Percentiles rank a stretch among this genome's conserved stretches.
Conservation (phyloP, 768 basidiomycete genomes). For the Tylopilus felleus region DNA sequence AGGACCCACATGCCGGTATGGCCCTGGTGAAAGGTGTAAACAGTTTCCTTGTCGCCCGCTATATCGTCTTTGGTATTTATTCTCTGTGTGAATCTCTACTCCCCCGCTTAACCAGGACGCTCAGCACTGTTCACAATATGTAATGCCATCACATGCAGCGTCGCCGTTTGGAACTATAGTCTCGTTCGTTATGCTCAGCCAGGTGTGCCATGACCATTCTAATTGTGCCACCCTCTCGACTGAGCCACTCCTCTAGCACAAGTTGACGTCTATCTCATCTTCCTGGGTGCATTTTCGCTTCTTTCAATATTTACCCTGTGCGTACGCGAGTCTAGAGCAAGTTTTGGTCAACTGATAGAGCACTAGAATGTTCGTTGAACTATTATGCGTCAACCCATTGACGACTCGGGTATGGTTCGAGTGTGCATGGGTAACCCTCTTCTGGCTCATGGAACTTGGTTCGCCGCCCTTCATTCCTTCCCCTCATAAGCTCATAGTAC, state of each 20-base stretch:
- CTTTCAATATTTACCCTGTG: constrained; percentile 57
- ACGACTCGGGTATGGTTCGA: constrained; percentile 73
- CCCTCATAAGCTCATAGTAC: constrained; percentile 4
- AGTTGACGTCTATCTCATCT: constrained; percentile 58
- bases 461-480: constrained; percentile 17
- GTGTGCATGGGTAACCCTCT: constrained; percentile 54
- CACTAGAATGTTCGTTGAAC: constrained; percentile 53
- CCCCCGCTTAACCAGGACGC: not conserved
- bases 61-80: constrained; percentile 53
- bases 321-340: constrained; percentile 19
- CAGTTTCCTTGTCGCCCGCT: constrained; percentile 51
- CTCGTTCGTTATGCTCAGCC: constrained; percentile 38
- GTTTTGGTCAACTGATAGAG: not conserved
- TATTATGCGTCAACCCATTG: constrained; percentile 47
- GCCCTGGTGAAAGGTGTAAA: constrained; percentile 38
- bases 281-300: constrained; percentile 58
- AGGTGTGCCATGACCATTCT: constrained; percentile 35
- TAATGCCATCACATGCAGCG: constrained; percentile 61
- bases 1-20: constrained; percentile 29
- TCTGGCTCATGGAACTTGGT: constrained; percentile 63
- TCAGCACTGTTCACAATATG: constrained; percentile 61
- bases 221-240: not conserved
- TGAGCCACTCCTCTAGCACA: constrained; percentile 32
- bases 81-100: not conserved
- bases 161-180: constrained; percentile 68